Percentiles rank a stretch among this genome's conserved stretches.
phyloP scores from a whole-genome alignment of 2,329 filamentous ascomycete genomes.

The Penicillium palitans region DNA sequence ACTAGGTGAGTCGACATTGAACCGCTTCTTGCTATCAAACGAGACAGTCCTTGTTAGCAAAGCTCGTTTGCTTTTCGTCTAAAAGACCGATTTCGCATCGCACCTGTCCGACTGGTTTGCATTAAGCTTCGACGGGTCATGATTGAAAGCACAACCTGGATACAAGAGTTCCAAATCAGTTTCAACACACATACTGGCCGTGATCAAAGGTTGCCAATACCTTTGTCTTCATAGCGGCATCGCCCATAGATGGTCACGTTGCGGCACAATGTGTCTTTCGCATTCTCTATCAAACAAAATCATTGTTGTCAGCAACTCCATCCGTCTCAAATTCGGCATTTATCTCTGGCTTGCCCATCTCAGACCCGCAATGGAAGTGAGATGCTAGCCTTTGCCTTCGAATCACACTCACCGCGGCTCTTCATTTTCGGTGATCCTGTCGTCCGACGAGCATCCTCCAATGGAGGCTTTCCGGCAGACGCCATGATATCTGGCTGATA shows the following conservation, averaged over 20 bases:
- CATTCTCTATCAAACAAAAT: conserved; percentile 57
- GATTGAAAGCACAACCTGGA: conserved; percentile 77
- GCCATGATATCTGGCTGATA: conserved; percentile 41
- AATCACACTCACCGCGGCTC: conserved; percentile 46
- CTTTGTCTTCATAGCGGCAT: conserved; percentile 87
- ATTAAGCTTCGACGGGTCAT: conserved; percentile 69
- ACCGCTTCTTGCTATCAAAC: conserved; percentile 60
- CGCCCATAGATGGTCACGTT: conserved; percentile 93
- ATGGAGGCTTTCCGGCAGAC: conserved; percentile 44
- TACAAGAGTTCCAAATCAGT: conserved; percentile 14
- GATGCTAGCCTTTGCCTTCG: neutral
- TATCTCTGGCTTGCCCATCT: conserved; percentile 9
- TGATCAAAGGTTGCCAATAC: conserved; percentile 37
- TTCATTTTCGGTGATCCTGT: conserved; percentile 51
- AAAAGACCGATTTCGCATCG: conserved; percentile 6
- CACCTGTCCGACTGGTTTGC: conserved; percentile 44
- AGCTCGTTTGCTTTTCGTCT: neutral
- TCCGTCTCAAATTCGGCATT: neutral
- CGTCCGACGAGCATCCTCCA: conserved; percentile 49
- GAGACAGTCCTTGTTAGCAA: conserved; percentile 21
- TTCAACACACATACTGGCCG: neutral
- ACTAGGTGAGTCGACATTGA: conserved; percentile 95
- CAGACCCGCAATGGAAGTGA: neutral
- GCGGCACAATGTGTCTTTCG: conserved; percentile 85
- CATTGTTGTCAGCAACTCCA: conserved; percentile 12